Evolutionary conservation across 1,284 basidiomycete genomes (phyloP).

Genomic region (Bjerkandera adusta): DNA sequence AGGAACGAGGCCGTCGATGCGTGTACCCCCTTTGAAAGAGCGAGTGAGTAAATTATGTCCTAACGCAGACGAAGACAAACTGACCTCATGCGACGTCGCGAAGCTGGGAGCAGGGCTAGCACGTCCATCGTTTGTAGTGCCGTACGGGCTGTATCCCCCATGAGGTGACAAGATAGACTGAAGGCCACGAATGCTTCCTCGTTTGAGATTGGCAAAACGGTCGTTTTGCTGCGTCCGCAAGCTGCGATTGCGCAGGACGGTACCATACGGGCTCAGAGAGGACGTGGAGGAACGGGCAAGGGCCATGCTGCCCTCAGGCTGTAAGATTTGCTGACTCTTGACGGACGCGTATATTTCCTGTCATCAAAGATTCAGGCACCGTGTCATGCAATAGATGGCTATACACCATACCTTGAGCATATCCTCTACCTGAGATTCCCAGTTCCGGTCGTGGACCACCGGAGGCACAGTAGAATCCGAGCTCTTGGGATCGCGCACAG

Average conservation of each 20-base stretch:
- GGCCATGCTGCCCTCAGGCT: constrained; percentile 57
- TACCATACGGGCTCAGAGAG: constrained; percentile 48
- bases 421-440: constrained; percentile 85
- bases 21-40: constrained; percentile 32
- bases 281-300: constrained; percentile 47
- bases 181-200: constrained; percentile 86
- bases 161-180: constrained; percentile 72
- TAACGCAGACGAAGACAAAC: constrained; percentile 19
- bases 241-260: constrained; percentile 64
- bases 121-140: constrained; percentile 79
- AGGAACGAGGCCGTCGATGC: constrained; percentile 49
- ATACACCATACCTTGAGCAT: constrained; percentile 70
- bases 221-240: constrained; percentile 59
- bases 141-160: constrained; percentile 64
- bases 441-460: constrained; percentile 59
- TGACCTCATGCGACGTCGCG: constrained; percentile 81
- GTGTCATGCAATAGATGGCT: constrained; percentile 11
- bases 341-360: constrained; percentile 94
- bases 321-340: constrained; percentile 87
- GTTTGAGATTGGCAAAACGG: constrained; percentile 76
- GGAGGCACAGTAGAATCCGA: constrained; percentile 31
- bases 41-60: constrained; percentile 3
- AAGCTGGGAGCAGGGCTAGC: constrained; percentile 88
- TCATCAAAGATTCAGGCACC: too few relatives aligned
- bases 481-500: constrained; percentile 38